Base-by-base conservation (phyloP, 2,329 filamentous ascomycete genomes). In the Diatrype stigma region DNA sequence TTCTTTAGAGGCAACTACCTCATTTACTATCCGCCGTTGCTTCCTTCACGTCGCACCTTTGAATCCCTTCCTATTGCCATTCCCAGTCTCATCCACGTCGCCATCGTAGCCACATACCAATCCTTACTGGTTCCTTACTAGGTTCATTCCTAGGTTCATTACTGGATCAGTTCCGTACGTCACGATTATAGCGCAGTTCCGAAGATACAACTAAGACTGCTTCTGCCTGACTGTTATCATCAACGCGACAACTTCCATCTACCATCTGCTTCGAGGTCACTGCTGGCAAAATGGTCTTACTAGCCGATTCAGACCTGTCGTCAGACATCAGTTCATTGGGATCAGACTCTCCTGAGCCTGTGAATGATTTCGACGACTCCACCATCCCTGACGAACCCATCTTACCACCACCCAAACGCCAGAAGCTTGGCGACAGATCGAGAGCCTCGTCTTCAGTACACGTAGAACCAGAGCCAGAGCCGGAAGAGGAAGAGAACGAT, bases 401-500 rank as follows among this genome's bases (percentile, higher is more conserved):
- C 5, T 56, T 66, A 4, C 67, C 67, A 34, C 68, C 68, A 10
- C 65, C 61, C 1, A 70, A 70, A 54, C 62, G 67, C 49, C 68
- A 70, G 56, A 70, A 68, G 57, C 56, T 69, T 7, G 66, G 63
- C 32, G 65, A 66, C 28, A 62, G 58, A 10, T 69, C 68, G 12
- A 60, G 65, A 42, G 67, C 65, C 51, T 77, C 79, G 21, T 81
- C 78, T 2, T 78, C 78, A 11, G 67, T 76, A 32, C 77, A 80
- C 42, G 65, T 72, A 8, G 73, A 74, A 3, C 72, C 72, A 12
- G 72, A 77, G 47, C 68, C 79, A 53, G 70, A 84, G 68, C 69
- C 40, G 4, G 40, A 58, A 32, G 63, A 67, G 30, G 53, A 61
- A 6, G 64, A 66, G 19, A 58, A 60, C 45, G 60, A 66, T 59